Base-by-base conservation (phyloP, 2,329 filamentous ascomycete genomes). In the Fusarium sp. region DNA sequence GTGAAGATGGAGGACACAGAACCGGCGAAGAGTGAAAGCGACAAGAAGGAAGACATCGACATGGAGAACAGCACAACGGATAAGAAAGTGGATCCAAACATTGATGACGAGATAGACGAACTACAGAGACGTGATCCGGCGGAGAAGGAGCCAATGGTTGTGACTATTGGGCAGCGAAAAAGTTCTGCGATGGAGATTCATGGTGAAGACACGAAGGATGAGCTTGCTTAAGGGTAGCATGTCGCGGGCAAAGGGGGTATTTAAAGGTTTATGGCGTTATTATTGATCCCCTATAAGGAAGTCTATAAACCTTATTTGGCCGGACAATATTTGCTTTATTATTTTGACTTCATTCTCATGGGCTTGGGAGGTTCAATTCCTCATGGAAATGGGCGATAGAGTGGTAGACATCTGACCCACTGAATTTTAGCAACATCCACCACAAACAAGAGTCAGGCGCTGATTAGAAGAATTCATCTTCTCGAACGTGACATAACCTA, bases 351-450 rank as follows among this genome's bases (percentile, higher is more conserved):
- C n/a, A 26, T 39, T 48, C 29, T 57, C 42, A 29, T 48, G 35
- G 20, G 20, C 20, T 60, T 39, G 24, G 23, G 18, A 37, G 43
- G 13, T 29, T 20, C 15, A 44, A n/a, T 28, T 38, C 33, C 16
- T 46, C 48, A 24, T 55, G 48, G 33, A 24, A 37, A 41, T 33
- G 50, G 28, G 50, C 46, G 42, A 42, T 47, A 42, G 31, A 55
- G 29, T 54, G 39, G 29, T 35, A 44, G 24, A 53, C 38, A 15
- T 18, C 28, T 24, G 67, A 70, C 67, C 67, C 67, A 70, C 67
- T 60, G 67, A 70, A 57, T 56, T 69, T 67, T 68, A 57, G 48
- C 57, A 53, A 38, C 62, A 53, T 46, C 67, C 68, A 59, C 67
- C 41, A 52, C 55, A 61, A 63, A 49, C 56, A 54, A 54, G 61